Conservation (phyloP, 2,329 filamentous ascomycete species). For the Berkeleyomyces rouxiae region DNA sequence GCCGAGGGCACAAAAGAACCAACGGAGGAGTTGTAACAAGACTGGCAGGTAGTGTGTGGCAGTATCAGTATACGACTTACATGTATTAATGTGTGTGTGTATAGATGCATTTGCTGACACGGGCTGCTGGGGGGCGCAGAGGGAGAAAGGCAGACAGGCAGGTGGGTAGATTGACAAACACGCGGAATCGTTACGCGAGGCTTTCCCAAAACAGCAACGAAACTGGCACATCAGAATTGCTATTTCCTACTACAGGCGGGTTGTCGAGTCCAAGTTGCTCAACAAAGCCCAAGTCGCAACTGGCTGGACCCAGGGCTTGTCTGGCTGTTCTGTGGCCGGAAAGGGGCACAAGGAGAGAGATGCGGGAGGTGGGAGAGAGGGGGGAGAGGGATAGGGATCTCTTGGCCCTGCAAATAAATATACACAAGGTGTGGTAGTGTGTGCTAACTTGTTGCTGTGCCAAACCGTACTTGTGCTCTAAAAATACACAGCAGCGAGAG, state of each 20-base stretch:
- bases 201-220: background rate
- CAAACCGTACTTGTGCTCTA: background rate
- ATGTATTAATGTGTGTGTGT: background rate
- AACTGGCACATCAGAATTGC: background rate
- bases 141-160: background rate
- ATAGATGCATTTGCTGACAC: background rate
- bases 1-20: no score
- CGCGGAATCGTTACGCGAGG: background rate
- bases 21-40: no score
- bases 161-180: background rate
- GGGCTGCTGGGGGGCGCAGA: background rate
- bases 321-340: background rate
- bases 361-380: background rate
- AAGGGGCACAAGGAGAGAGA: background rate
- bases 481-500: background rate
- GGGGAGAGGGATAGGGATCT: background rate
- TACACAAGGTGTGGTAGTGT: background rate
- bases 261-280: no score
- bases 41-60: background rate
- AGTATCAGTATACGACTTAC: background rate
- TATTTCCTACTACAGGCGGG: background rate
- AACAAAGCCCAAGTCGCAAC: background rate
- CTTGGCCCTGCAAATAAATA: background rate
- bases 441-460: background rate
- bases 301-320: background rate